Evolutionary conservation across 768 basidiomycete genomes (phyloP), one percentile per base, ranked within the genome.

Genomic region (Calocybe indica): DNA sequence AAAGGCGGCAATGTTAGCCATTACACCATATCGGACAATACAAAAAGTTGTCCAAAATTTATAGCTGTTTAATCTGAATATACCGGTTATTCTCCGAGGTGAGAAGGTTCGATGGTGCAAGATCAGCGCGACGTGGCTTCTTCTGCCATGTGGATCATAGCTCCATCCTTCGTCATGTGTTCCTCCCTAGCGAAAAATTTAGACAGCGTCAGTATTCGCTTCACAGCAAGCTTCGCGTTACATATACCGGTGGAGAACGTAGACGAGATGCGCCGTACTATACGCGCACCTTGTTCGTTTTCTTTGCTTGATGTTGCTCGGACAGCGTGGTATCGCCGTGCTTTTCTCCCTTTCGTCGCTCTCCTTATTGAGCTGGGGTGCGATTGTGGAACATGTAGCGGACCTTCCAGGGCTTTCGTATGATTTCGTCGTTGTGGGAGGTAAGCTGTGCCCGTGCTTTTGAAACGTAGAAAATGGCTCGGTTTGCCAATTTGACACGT

Each of bases 1-100:
- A 43, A 43, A 75, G 75, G 75, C 74, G 74, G 74, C 66, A 76
- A 75, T 75, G 75, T 75, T 76, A 72, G 71, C 75, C 74, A 55
- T 76, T 76, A 75, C 74, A 75, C 75, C 74, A 76, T 76, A 76
- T 58, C 65, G 42, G 42, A 43, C 35, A 31, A 33, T 43, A 31
- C 7, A 30, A 30, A n/a, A n/a, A n/a, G n/a, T 3, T 4, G 9
- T 29, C 22, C 31, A 31, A 28, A 12, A 31, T 14, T 2, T n/a
- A n/a, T n/a, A n/a, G n/a, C n/a, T n/a, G n/a, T n/a, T n/a, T n/a
- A n/a, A n/a, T n/a, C n/a, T n/a, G n/a, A n/a, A n/a, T n/a, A n/a
- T n/a, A n/a, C n/a, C n/a, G n/a, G n/a, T n/a, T n/a, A 41, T 41
- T 41, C 22, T 41, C 10, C 15, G 22, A 9, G 22, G 6, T 10